These are phyloP conservation scores for Halophytophthora polymorphica DNA, from an alignment of 352 stramenopile genomes.

Conservation along the genomic window DNA sequence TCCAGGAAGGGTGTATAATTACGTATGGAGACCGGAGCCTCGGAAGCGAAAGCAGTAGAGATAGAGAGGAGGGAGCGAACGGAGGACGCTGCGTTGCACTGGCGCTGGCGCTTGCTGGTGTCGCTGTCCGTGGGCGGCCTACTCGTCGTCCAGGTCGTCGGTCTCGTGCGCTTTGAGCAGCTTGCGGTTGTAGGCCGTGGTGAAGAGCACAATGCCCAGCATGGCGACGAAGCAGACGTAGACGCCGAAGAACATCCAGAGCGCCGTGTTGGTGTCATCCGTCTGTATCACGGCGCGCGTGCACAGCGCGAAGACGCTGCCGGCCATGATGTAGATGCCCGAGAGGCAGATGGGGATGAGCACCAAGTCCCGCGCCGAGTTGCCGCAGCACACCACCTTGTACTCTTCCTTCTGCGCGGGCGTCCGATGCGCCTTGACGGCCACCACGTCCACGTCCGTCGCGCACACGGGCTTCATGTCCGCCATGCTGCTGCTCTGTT, in stretches of 20 bases:
- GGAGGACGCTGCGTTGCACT: too few species aligned
- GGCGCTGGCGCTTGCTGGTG: neutral
- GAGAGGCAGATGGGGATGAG: slow-evolving; percentile 66
- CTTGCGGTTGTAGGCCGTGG: slow-evolving; percentile 63
- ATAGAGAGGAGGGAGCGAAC: neutral
- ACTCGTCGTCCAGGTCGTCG: slow-evolving; percentile 21
- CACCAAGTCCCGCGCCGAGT: slow-evolving; percentile 68
- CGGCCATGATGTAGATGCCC: slow-evolving; percentile 58
- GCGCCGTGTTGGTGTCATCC: slow-evolving; percentile 67
- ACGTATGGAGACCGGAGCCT: neutral
- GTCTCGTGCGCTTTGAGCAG: slow-evolving; percentile 49
- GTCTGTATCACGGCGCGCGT: slow-evolving; percentile 71
- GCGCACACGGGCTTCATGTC: slow-evolving; percentile 9
- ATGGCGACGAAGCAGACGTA: slow-evolving; percentile 62
- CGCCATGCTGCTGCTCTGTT: slow-evolving; percentile 10
- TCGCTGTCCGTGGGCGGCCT: slow-evolving; percentile 6
- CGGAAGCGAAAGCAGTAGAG: neutral
- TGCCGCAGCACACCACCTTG: slow-evolving; percentile 61
- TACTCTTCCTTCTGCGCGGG: slow-evolving; percentile 26
- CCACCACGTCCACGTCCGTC: slow-evolving; percentile 41
- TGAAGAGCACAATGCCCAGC: slow-evolving; percentile 58
- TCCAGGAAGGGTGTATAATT: neutral
- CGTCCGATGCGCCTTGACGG: slow-evolving; percentile 58
- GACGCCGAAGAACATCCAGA: slow-evolving; percentile 81
- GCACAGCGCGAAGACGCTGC: slow-evolving; percentile 68